Base-by-base conservation (phyloP, 2,329 filamentous ascomycete genomes). In the Colletotrichum tabaci region DNA sequence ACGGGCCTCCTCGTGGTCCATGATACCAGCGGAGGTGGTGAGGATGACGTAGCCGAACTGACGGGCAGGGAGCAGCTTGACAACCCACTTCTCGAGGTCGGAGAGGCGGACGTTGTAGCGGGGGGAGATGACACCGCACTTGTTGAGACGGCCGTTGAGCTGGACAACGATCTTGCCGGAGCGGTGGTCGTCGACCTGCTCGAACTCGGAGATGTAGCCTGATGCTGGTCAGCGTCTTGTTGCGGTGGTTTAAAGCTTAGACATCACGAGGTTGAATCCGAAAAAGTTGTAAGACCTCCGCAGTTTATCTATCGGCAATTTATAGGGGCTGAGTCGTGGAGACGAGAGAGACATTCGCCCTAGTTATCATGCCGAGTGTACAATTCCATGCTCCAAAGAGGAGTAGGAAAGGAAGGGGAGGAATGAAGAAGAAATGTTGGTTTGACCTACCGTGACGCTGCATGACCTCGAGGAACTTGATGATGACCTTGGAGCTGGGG, bases 131-230 rank as follows among this genome's bases (percentile, higher is more conserved):
- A 98, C 96, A 90, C 96, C 96, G 77, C 94, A 96, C 93, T 98
- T 98, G 94, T 98, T 98, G 86, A 98, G 91, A 80, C 95, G 96
- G 87, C 96, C 96, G 89, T 98, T 99, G 78, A 99, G 93, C 91
- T 99, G 96, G 82, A 99, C 96, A 81, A 99, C 95, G 77, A 99
- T 98, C 93, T 99, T 99, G 91, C 96, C 96, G 83, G 95, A 96
- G 86, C 96, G 95, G 92, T 99, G 96, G 89, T 99, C 95, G 80
- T 99, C 96, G 79, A 99, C 93, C 88, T 98, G 95, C 90, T 99
- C 96, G 86, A 98, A 99, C 88, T 98, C 96, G 87, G 95, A 95
- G 85, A 71, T 98, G 90, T 98, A 98, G 82, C 96, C 96, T 98
- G 81, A 26, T 72, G 74, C 61, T 69, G 76, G 84, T 94, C 82